A percentile compares a stretch with the other conserved stretches of the same genome.
Conservation (phyloP, 257 asterid genomes). For the Datura wrightii region DNA sequence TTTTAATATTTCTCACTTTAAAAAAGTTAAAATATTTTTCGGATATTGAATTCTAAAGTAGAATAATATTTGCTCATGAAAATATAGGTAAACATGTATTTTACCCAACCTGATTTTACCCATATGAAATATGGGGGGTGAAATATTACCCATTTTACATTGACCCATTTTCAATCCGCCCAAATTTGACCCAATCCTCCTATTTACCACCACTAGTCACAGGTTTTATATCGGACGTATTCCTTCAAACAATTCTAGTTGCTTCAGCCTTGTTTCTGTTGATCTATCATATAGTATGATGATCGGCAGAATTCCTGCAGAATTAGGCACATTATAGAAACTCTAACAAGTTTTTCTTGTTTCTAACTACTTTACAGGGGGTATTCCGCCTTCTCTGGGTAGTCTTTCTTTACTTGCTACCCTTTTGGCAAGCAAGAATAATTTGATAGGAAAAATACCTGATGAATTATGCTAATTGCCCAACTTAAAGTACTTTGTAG, state of each 20-base stretch:
- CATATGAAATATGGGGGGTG: no score
- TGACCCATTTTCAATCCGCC: no score
- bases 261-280: slow-evolving; percentile 39
- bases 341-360: slow-evolving; percentile 40
- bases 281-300: slow-evolving; percentile 38
- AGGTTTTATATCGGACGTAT: slow-evolving; percentile 14
- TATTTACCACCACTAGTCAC: no score
- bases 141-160: no score
- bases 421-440: slow-evolving; percentile 36
- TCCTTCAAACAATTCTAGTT: slow-evolving; percentile 43
- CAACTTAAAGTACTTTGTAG: slow-evolving; percentile 30
- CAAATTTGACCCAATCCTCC: no score
- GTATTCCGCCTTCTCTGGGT: slow-evolving; percentile 46
- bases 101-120: no score
- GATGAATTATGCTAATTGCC: slow-evolving; percentile 42
- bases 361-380: slow-evolving; percentile 41
- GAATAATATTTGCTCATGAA: no score
- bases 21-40: no score
- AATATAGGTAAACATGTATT: no score
- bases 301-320: slow-evolving; percentile 39
- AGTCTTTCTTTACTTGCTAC: slow-evolving; percentile 36
- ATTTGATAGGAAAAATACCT: slow-evolving; percentile 45
- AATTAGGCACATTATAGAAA: slow-evolving; percentile 38
- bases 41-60: no score
- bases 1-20: no score